Conservation (phyloP, 371 early-diverging fungal genomes). For the Ordospora colligata region DNA sequence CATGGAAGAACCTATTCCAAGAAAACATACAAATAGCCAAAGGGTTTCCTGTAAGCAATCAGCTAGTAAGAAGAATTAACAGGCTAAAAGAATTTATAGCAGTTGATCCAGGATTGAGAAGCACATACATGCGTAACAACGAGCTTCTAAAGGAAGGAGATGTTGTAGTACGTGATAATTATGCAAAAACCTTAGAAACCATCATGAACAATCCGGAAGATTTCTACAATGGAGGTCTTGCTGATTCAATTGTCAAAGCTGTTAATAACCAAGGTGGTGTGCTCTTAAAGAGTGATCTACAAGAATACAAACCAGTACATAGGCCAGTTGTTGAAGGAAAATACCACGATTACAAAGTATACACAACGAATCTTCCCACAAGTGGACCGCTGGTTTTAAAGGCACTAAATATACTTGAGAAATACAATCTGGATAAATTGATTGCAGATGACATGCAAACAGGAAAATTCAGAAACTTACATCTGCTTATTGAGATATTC, state of each 20-base stretch:
- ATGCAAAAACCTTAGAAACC: conserved; percentile 70
- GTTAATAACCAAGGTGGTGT: conserved; percentile 69
- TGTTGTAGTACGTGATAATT: conserved; percentile 65
- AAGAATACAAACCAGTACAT: conserved; percentile 65
- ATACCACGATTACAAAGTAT: conserved; percentile 63
- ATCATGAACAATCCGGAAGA: conserved; percentile 71
- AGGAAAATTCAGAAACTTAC: conserved; percentile 22
- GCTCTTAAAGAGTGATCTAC: conserved; percentile 70
- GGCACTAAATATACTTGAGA: conserved; percentile 76
- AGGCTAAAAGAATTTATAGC: conserved; percentile 54
- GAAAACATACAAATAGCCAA: conserved; percentile 70
- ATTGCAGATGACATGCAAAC: not conserved
- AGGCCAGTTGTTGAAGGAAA: conserved; percentile 66
- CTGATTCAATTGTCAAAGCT: conserved; percentile 66
- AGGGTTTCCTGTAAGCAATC: conserved; percentile 65
- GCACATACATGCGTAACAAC: conserved; percentile 69
- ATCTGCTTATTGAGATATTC: conserved; percentile 71
- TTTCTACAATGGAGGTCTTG: conserved; percentile 79
- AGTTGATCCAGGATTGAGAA: conserved; percentile 64
- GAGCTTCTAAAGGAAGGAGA: conserved; percentile 66
- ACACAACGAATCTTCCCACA: conserved; percentile 50
- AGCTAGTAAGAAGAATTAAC: conserved; percentile 63
- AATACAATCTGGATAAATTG: conserved; percentile 62
- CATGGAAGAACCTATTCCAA: conserved; percentile 72
- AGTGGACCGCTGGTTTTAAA: conserved; percentile 70